Evolutionary conservation across 2,329 filamentous ascomycete species (phyloP), one percentile per base, ranked within the genome.

Genomic region (Exophiala oligosperma): DNA sequence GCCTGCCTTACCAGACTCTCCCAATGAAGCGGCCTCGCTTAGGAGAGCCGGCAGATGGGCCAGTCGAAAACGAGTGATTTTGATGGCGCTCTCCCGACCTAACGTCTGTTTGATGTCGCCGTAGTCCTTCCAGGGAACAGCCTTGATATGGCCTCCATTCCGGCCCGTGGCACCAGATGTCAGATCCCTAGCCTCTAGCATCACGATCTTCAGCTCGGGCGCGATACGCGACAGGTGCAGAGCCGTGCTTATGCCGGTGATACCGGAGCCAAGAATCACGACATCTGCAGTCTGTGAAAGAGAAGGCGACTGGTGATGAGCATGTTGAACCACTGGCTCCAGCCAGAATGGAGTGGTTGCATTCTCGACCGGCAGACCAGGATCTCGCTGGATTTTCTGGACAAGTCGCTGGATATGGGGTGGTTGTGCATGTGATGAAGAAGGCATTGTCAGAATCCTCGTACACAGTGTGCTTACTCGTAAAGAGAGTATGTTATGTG

Each of bases 81-180:
- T 60, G 49, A 58, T 60, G 12, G 59, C 62, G 46, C 56, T 60
- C 46, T 64, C 58, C 38, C 46, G 56, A 4, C 61, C 61, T 26
- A 56, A 47, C 8, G 14, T 8, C 21, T 52, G 8, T 28, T 63
- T 63, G 49, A 61, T 50, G 40, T 47, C 49, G 32, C 50, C 26
- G 37, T 64, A 64, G 35, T 61, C 59, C 12, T 52, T 46, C 51
- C 56, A 59, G 7, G 61, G 59, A 2, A 58, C 58, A 11, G 56
- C 56, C 41, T 8, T 68, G 47, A 72, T 69, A 44, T 74, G 71
- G 0, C 72, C 72, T 11, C 72, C 72, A 65, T 74, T 74, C 9
- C 72, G 67, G 2, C 73, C 72, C 1, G 73, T 74, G 1, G 72
- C 73, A 14, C 73, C 73, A 7, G 71, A 73, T 32, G 69, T 71